Conservation (phyloP, 192 early-diverging fungal species). For the Chytriomyces sp. region DNA sequence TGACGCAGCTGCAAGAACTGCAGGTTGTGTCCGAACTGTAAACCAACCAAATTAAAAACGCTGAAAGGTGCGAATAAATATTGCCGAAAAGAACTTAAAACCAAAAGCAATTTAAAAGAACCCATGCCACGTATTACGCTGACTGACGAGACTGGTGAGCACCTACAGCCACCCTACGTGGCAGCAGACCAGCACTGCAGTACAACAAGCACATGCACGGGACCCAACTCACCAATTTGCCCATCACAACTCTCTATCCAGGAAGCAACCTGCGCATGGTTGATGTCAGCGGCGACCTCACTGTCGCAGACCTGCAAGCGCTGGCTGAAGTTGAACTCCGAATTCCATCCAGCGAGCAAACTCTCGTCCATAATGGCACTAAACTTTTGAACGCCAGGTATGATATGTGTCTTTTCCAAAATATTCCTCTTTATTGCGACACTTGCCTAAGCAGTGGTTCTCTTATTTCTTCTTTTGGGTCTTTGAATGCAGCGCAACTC, state of each 20-base stretch:
- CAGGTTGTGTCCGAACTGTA: too few relatives aligned
- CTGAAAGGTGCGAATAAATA: too few relatives aligned
- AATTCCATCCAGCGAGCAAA: conserved; percentile 67
- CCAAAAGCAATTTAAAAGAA: too few relatives aligned
- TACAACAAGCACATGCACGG: not conserved
- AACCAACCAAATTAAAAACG: too few relatives aligned
- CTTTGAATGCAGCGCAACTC: not conserved
- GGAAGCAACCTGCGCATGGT: not conserved
- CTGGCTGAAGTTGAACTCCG: conserved; percentile 85
- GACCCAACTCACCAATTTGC: too few relatives aligned
- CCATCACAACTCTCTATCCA: not conserved
- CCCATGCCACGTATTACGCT: not conserved
- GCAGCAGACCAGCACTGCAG: not conserved
- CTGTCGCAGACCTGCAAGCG: conserved; percentile 51
- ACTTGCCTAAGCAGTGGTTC: not conserved
- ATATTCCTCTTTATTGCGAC: conserved; percentile 68
- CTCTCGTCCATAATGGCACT: conserved; percentile 69
- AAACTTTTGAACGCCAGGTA: conserved; percentile 57
- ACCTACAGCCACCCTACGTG: not conserved
- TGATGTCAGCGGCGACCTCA: conserved; percentile 33
- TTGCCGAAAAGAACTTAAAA: too few relatives aligned
- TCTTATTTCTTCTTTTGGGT: too few relatives aligned
- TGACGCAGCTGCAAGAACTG: too few relatives aligned
- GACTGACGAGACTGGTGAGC: not conserved
- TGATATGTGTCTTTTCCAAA: conserved; percentile 33